Conservation (phyloP, 1,139 yeast genomes). For the Trichomonascaceae sp. region DNA sequence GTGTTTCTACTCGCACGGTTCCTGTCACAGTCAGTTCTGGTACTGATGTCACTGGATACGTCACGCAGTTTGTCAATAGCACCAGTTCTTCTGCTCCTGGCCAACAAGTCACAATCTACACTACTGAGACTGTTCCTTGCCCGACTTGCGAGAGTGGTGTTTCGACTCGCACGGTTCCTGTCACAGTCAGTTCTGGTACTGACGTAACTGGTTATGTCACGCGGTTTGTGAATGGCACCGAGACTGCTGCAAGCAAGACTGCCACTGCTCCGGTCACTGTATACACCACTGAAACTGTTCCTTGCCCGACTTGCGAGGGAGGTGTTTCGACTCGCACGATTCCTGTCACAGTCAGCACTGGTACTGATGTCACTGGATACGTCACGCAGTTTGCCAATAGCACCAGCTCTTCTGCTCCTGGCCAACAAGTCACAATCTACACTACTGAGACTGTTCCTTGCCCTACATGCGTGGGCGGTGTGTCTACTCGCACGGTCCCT, state of each 20-base stretch:
- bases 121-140: slow-evolving; percentile 3
- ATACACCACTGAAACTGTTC: slow-evolving; percentile 1
- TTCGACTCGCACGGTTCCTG: not conserved
- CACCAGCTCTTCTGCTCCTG: too few relatives aligned
- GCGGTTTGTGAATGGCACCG: not conserved
- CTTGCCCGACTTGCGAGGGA: slow-evolving; percentile 1
- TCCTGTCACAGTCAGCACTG: not conserved
- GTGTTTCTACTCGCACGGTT: slow-evolving; percentile 1
- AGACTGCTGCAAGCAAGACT: not conserved
- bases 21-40: slow-evolving; percentile 1
- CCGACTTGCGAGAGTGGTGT: slow-evolving; percentile 3
- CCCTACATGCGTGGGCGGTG: slow-evolving; percentile 4
- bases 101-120: too few relatives aligned
- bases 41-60: slow-evolving; percentile 2
- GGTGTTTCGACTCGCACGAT: not conserved
- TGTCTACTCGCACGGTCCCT: slow-evolving; percentile 1
- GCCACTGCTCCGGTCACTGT: slow-evolving; percentile 1
- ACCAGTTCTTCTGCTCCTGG: too few relatives aligned
- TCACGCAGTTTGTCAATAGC: not conserved
- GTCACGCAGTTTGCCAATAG: not conserved
- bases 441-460: slow-evolving; percentile 7
- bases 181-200: slow-evolving; percentile 1
- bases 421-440: too few relatives aligned
- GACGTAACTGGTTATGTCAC: slow-evolving; percentile 3
- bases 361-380: slow-evolving; percentile 3